A percentile compares a stretch with the other conserved stretches of the same genome.
These are phyloP conservation scores for Xylariaceae sp. DNA, from an alignment of 2,329 filamentous ascomycete species.

Conservation along the genomic window DNA sequence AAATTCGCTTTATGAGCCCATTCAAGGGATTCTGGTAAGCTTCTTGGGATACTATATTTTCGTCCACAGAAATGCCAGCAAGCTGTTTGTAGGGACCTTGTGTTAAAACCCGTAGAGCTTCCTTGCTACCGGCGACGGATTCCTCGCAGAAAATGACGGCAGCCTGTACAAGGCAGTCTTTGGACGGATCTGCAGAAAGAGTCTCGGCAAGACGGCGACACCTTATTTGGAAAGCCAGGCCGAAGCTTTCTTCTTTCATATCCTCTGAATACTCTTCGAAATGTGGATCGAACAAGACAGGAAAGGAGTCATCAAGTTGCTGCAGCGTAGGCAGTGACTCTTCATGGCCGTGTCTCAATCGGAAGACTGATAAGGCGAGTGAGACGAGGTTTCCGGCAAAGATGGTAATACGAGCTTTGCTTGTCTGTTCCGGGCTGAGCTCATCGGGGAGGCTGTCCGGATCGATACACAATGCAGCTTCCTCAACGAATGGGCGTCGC, in stretches of 20 bases:
- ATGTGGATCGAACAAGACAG: constrained; percentile 8
- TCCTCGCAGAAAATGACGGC: constrained; percentile 17
- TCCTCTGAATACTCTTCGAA: neutral
- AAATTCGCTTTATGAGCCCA: neutral
- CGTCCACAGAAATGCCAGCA: constrained; percentile 5
- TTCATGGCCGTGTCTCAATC: constrained; percentile 8
- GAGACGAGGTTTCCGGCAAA: constrained; percentile 19
- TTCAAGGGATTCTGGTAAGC: neutral
- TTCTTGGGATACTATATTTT: neutral
- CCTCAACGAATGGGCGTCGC: constrained; percentile 11
- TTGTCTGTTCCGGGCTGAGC: constrained; percentile 6
- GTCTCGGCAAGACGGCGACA: constrained; percentile 12
- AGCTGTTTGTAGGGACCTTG: constrained; percentile 16
- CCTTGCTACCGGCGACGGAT: neutral
- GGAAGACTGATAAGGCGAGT: constrained; percentile 13
- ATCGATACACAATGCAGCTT: constrained; percentile 10
- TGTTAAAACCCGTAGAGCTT: constrained; percentile 7
- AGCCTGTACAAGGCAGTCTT: constrained; percentile 12
- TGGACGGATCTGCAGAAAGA: constrained; percentile 6
- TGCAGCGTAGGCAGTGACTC: constrained; percentile 9
- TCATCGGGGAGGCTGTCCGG: constrained; percentile 9
- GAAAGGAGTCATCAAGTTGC: constrained; percentile 18
- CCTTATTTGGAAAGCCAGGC: constrained; percentile 19
- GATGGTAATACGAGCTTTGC: constrained; percentile 8
- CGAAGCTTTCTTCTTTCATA: constrained; percentile 4